phyloP scores from a whole-genome alignment of 169 alveolate genomes.

The Fabrea salina region DNA sequence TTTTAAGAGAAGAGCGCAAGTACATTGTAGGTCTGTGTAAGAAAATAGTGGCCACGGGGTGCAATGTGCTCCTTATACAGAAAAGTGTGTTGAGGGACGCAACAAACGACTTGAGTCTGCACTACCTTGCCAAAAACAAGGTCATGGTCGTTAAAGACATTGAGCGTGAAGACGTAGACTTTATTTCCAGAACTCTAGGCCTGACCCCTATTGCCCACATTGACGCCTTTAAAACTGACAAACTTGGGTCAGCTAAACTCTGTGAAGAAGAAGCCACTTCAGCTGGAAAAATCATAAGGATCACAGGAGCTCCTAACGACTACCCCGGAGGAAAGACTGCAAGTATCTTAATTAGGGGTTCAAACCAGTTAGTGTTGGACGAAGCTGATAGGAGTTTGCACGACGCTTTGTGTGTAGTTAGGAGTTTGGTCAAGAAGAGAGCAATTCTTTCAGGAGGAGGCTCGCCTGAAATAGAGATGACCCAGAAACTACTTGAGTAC shows the following conservation, averaged over 20 bases:
- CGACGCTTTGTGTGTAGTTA: constrained; percentile 98
- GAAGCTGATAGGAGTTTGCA: constrained; percentile 99
- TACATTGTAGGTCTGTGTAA: constrained; percentile 95
- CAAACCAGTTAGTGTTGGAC: constrained; percentile 92
- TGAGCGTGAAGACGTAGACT: constrained; percentile 97
- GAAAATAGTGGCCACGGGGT: constrained; percentile 97
- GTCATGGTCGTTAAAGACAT: constrained; percentile 97
- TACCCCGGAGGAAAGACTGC: constrained; percentile 81
- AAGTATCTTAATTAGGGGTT: constrained; percentile 95
- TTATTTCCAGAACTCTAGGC: constrained; percentile 91
- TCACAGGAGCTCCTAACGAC: constrained; percentile 94
- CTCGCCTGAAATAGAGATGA: constrained; percentile 97
- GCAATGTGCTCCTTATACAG: constrained; percentile 97
- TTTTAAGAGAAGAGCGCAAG: constrained; percentile 97
- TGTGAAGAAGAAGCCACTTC: constrained; percentile 87
- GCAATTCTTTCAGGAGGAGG: constrained; percentile 99
- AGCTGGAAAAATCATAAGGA: constrained; percentile 90
- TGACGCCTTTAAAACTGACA: constrained; percentile 95
- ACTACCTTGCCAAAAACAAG: constrained; percentile 96
- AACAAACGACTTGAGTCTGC: constrained; percentile 94
- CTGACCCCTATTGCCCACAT: constrained; percentile 96
- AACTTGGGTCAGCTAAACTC: constrained; percentile 94
- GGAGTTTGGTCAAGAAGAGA: constrained; percentile 94
- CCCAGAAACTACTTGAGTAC: constrained; percentile 79
- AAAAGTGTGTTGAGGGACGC: constrained; percentile 99